Conservation (phyloP, 2,329 filamentous ascomycete genomes). For the Hymenoscyphus scutula region DNA sequence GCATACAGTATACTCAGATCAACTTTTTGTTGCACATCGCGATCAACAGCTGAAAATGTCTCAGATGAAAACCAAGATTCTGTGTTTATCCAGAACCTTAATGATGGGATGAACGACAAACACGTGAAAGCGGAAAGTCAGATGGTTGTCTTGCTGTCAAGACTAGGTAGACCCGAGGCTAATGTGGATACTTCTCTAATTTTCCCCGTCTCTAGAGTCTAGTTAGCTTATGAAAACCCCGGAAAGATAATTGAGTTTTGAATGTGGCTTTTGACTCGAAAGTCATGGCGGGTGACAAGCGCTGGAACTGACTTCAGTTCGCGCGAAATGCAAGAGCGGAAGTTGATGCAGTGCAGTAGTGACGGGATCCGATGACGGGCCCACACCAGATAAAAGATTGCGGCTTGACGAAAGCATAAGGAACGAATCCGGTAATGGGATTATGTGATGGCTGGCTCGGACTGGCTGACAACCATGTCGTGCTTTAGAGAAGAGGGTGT, state of each 20-base stretch:
- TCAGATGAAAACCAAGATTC: neutral
- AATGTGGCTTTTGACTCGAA: neutral
- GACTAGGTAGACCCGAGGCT: neutral
- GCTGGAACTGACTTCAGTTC: neutral
- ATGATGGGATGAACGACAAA: neutral
- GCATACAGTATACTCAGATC: neutral
- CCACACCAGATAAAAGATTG: neutral
- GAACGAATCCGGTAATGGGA: neutral
- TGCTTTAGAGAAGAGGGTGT: neutral
- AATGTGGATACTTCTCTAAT: neutral
- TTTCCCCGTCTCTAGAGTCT: neutral
- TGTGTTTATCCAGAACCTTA: neutral
- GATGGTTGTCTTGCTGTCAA: too few relatives aligned
- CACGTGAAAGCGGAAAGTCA: conserved; percentile 2
- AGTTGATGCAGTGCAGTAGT: too few relatives aligned
- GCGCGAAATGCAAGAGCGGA: neutral
- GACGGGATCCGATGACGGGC: neutral
- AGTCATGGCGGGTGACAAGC: neutral
- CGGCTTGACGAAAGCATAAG: neutral
- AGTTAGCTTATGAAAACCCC: neutral
- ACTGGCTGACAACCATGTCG: neutral
- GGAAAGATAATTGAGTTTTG: neutral
- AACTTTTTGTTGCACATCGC: conserved; percentile 10
- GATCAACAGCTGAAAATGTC: conserved; percentile 9
- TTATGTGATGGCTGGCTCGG: neutral